These are phyloP conservation scores for Chaetomium strumarium DNA, from an alignment of 2,329 filamentous ascomycete species.

Conservation along the genomic window DNA sequence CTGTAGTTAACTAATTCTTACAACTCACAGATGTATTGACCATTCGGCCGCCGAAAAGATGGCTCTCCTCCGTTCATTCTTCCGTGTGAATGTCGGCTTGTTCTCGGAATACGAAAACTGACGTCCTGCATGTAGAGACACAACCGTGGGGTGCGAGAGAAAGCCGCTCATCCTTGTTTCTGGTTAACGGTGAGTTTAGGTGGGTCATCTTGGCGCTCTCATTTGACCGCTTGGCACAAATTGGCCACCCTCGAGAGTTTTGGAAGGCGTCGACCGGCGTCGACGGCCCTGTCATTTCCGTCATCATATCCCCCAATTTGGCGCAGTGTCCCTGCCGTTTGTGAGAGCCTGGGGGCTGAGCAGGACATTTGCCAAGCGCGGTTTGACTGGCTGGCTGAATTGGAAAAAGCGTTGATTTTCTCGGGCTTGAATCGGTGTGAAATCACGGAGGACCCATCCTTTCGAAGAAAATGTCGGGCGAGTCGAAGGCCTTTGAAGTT, in stretches of 20 bases:
- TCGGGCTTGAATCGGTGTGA: too few species aligned
- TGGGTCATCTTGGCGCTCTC: conserved; percentile 9
- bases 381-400: neutral
- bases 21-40: neutral
- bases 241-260: conserved; percentile 16
- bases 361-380: neutral
- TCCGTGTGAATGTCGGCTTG: too few species aligned
- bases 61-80: too few species aligned
- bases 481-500: too few species aligned
- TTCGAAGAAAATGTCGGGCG: neutral
- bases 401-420: neutral
- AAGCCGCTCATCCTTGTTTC: conserved; percentile 9
- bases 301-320: conserved; percentile 18
- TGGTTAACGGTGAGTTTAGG: conserved; percentile 3
- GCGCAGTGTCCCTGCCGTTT: conserved; percentile 10
- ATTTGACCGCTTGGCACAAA: conserved; percentile 16
- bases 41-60: neutral
- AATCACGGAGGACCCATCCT: too few species aligned
- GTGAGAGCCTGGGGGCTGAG: neutral
- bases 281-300: conserved; percentile 23
- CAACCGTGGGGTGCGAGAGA: neutral
- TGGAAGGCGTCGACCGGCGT: conserved; percentile 12
- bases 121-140: neutral
- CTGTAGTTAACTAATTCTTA: too few species aligned
- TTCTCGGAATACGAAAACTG: neutral